Percentiles rank a stretch among this genome's conserved stretches.
Conservation (phyloP, 129 eudicot genomes). For the Helichrysum umbraculigerum region DNA sequence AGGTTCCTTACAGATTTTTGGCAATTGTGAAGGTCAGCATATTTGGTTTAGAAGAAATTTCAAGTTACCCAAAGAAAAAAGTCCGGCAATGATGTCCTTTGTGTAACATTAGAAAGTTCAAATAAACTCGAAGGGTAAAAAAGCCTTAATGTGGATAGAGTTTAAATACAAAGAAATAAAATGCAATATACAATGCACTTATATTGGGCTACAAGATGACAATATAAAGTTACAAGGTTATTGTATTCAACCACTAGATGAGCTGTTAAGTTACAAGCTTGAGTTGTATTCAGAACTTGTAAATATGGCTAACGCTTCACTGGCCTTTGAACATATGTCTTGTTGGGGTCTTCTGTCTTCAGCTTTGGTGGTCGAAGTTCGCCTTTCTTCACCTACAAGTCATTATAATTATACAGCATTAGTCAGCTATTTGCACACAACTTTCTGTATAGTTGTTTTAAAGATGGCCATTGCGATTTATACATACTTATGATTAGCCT, state of each 20-base stretch:
- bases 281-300: background rate
- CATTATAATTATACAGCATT: constrained; percentile 8
- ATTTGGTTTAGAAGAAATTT: too few species aligned
- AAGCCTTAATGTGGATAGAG: background rate
- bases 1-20: too few species aligned
- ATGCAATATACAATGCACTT: constrained; percentile 34
- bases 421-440: background rate
- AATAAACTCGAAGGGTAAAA: constrained; percentile 1
- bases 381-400: constrained; percentile 77
- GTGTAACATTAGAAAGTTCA: background rate
- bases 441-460: background rate
- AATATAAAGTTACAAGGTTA: constrained; percentile 31
- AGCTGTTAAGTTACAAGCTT: constrained; percentile 23
- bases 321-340: constrained; percentile 96
- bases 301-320: constrained; percentile 60
- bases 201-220: constrained; percentile 23
- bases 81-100: background rate
- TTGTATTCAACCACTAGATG: constrained; percentile 23
- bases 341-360: constrained; percentile 98
- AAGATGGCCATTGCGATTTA: background rate
- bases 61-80: background rate
- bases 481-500: background rate
- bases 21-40: too few species aligned
- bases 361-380: constrained; percentile 98
- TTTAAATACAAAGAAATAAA: constrained; percentile 20